Base-by-base conservation (phyloP, 2,329 filamentous ascomycete genomes). In the Aspergillus calidoustus region DNA sequence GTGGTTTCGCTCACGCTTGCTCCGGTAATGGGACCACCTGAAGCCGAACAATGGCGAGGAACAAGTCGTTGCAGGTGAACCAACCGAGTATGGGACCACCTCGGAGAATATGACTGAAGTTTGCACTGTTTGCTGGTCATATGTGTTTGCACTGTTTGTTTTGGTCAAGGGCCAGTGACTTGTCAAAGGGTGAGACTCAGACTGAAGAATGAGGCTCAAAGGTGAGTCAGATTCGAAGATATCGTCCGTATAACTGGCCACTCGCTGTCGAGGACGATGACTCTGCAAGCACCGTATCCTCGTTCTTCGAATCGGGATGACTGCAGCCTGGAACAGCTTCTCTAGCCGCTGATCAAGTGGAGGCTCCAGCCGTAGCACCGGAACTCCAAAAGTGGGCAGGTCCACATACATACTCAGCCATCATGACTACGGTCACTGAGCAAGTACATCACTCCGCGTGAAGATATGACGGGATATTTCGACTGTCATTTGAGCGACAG, bases 291-390 rank as follows among this genome's bases (percentile, higher is more conserved):
- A 22, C 53, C 43, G 9, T 38, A 46, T 44, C 22, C 44, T 46
- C 17, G 19, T 47, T 17, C 34, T 30, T 19, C 19, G 19, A 19
- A 19, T 19, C 47, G 25, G 22, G 19, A 15, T 25, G 25, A 34
- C 44, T 53, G 28, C 19, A 55, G 44, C 54, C 54, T 54, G 54
- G 54, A 57, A 61, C 53, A 60, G n/a, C 23, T 57, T 38, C 53
- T 56, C 53, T 63, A 66, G 65, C 53, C 57, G 61, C 64, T 59
- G 64, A 60, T 66, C 61, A 64, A 64, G 65, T 64, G 65, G 64
- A 66, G 65, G 63, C 61, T 54, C 49, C 25, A 34, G 48, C 54
- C 46, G 52, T 19, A 56, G 57, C 54, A 51, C 28, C 48, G 25
- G 30, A 57, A 30, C 31, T 25, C 17, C 43, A 46, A 25, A 22